Percentiles rank a stretch among this genome's conserved stretches.
These are phyloP conservation scores for Fusarium vanettenii DNA, from an alignment of 2,329 filamentous ascomycete genomes.

Conservation along the genomic window DNA sequence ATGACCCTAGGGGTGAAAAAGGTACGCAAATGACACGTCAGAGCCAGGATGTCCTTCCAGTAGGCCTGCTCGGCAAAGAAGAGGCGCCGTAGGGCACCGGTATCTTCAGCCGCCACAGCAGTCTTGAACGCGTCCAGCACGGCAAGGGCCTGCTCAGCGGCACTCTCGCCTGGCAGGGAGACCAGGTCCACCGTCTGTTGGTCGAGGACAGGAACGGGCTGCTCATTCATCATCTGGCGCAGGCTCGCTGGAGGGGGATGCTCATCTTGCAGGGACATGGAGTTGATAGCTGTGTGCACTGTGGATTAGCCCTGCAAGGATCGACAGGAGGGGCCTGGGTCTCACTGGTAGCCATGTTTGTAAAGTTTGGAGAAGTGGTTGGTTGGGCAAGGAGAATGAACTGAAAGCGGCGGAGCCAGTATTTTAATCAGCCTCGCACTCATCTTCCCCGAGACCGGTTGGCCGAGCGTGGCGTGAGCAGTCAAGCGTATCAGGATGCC, in stretches of 20 bases:
- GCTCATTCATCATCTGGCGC: slow-evolving; percentile 11
- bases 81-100: neutral
- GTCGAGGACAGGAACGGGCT: slow-evolving; percentile 6
- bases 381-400: neutral
- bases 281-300: neutral
- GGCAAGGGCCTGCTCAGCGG: neutral
- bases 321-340: neutral
- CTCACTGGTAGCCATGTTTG: neutral
- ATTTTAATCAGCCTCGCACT: neutral
- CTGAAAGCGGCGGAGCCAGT: neutral
- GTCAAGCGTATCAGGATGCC: neutral
- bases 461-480: neutral
- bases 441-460: neutral
- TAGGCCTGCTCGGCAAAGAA: slow-evolving; percentile 23
- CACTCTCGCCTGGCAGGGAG: neutral
- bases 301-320: slow-evolving; percentile 2
- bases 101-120: neutral
- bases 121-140: slow-evolving; percentile 4
- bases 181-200: neutral
- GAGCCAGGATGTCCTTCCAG: slow-evolving; percentile 31
- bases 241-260: slow-evolving; percentile 9
- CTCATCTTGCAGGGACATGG: neutral
- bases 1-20: neutral
- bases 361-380: neutral
- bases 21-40: slow-evolving; percentile 31